Evolutionary conservation across 192 early-diverging fungal species (phyloP).

Genomic region (Lunasporangiospora selenospora): DNA sequence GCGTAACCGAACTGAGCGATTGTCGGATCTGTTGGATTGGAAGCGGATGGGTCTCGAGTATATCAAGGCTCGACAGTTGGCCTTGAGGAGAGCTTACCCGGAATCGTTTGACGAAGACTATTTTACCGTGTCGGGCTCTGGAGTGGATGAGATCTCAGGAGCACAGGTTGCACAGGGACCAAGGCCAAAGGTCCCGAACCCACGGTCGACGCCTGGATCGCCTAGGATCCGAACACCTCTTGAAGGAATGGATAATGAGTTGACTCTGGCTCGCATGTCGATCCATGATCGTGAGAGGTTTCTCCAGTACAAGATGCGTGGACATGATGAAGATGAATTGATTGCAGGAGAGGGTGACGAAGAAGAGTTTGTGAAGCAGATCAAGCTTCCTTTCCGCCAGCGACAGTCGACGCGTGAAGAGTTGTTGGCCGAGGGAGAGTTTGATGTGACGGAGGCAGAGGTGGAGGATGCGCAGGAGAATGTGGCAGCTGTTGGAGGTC

Average conservation of each 20-base stretch:
- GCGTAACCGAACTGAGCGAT: constrained; percentile 94
- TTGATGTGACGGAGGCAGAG: constrained; percentile 1
- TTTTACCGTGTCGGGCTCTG: no score
- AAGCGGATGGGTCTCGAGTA: constrained; percentile 98
- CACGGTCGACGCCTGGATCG: constrained; percentile 87
- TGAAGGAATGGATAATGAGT: constrained; percentile 38
- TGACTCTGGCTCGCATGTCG: constrained; percentile 46
- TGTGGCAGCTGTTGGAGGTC: constrained; percentile 5
- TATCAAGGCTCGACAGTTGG: constrained; percentile 94
- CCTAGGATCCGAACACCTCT: constrained; percentile 64
- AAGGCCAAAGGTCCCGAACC: constrained; percentile 81
- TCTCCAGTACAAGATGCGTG: constrained; percentile 37
- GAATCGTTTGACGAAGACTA: constrained; percentile 77
- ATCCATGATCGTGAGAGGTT: constrained; percentile 34
- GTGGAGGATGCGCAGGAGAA: constrained; percentile 20
- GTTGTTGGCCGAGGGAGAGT: constrained; percentile 3
- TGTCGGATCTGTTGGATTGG: constrained; percentile 97
- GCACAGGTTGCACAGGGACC: constrained; percentile 8
- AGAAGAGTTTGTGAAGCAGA: constrained; percentile 6
- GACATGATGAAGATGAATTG: constrained; percentile 42
- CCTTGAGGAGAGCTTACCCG: constrained; percentile 88
- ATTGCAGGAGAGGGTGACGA: no score
- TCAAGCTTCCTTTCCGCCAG: constrained; percentile 2
- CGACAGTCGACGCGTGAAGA: constrained; percentile 12
- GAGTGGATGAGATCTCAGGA: constrained; percentile 4